Percentiles rank a stretch among this genome's conserved stretches.
phyloP scores from a whole-genome alignment of 352 stramenopile species.

The Phytophthora kernoviae region DNA sequence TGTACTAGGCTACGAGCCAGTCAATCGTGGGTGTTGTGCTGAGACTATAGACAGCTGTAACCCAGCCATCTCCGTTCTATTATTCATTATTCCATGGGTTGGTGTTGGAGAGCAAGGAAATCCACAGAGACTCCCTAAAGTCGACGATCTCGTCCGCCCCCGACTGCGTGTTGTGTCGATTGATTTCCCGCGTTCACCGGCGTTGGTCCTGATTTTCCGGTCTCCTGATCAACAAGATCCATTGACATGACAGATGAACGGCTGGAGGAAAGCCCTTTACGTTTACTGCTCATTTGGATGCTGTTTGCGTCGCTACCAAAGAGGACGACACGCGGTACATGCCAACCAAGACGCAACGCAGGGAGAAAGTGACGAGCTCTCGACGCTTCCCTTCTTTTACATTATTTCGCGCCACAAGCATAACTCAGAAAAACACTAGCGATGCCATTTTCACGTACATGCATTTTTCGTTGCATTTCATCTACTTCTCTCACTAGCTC shows the following conservation, averaged over 20 bases:
- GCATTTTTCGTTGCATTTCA: constrained; percentile 14
- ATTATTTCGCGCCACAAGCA: constrained; percentile 27
- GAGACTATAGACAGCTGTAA: constrained; percentile 18
- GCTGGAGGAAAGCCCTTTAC: constrained; percentile 5
- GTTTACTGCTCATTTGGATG: neutral
- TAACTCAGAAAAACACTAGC: constrained; percentile 23
- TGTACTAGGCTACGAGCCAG: constrained; percentile 51
- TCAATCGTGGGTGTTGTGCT: too few species aligned
- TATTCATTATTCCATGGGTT: constrained; percentile 37
- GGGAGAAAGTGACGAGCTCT: constrained; percentile 2
- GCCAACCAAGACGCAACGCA: neutral
- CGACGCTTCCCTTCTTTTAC: constrained; percentile 14
- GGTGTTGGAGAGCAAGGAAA: constrained; percentile 9
- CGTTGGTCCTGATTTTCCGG: neutral
- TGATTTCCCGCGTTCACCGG: constrained; percentile 10
- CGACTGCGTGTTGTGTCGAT: constrained; percentile 28
- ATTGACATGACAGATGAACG: neutral
- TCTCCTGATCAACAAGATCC: constrained; percentile 1
- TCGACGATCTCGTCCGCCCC: neutral
- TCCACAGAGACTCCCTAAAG: neutral
- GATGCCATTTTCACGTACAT: constrained; percentile 6
- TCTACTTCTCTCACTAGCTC: constrained; percentile 18
- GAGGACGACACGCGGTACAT: neutral
- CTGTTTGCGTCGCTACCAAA: neutral
- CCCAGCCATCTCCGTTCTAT: constrained; percentile 20